Base-by-base conservation (phyloP, 192 early-diverging fungal species). In the Mortierella claussenii region DNA sequence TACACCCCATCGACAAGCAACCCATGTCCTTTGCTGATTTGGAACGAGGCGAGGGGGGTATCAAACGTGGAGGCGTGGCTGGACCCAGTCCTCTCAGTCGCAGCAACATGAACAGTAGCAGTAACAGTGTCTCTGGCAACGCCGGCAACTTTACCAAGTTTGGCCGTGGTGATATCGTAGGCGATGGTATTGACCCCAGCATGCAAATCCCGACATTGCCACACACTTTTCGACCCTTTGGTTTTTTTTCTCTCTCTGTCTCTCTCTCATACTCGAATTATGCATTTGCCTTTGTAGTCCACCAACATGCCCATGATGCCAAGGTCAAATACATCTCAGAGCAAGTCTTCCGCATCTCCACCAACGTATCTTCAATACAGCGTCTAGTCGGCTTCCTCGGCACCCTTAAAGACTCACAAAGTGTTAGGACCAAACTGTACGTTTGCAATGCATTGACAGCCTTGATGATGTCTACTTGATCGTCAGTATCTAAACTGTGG, bases 301-400 rank as follows among this genome's bases (percentile, higher is more conserved):
- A 21, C 24, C 24, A 48, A 44, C 40, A 57, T 20, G 65, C 64
- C 27, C 65, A 56, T 28, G 20, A 62, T 17, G 24, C 58, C 9
- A 76, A 62, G 53, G 47, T 62, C 31, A 58, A 93, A 31, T 83
- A 87, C 45, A 84, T 94, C 9, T 95, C 94, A 9, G 90, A 94
- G 54, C 86, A 92, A 65, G 85, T 98, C 36, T 97, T 96, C 74
- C 86, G 87, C 32, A 94, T 98, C 62, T 95, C 94, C 49, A 90
- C 87, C 65, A 94, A 92, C 69, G 91, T 95, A 3, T 90, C 91
- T 7, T 87, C 87, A 60, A 94, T 97, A 33, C 89, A 96, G 36
- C 87, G 90, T 18, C 83, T 94, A 1, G 90, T 97, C 11, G 80
- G 80, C 9, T 89, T 88, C 46, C 82, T 96, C 45, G 94, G 95